These are phyloP conservation scores for Salvia rosmarinus DNA, from an alignment of 257 asterid species.

Conservation along the genomic window DNA sequence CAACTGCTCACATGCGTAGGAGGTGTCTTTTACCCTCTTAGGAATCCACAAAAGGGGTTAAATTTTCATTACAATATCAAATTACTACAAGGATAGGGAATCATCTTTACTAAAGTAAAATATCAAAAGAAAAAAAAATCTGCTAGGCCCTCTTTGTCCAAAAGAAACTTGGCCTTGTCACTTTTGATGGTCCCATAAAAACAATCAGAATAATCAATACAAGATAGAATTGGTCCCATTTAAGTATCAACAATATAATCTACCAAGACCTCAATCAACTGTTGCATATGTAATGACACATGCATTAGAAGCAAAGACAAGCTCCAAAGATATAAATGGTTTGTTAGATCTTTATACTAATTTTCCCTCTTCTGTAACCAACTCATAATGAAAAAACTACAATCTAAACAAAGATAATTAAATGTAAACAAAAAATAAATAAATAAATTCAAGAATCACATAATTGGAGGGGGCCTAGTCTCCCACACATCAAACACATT, in stretches of 20 bases:
- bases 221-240: conserved; percentile 20
- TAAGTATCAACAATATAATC: conserved; percentile 30
- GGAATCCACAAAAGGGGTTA: conserved; percentile 29
- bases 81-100: conserved; percentile 47
- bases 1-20: conserved; percentile 53
- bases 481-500: conserved; percentile 92
- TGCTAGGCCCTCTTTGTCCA: conserved; percentile 34
- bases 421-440: too few species aligned
- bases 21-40: conserved; percentile 10
- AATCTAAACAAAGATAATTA: conserved; percentile 26
- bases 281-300: conserved; percentile 19
- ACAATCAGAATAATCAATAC: conserved; percentile 24
- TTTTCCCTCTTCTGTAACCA: conserved; percentile 26
- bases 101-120: conserved; percentile 49
- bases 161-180: conserved; percentile 39
- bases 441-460: conserved; percentile 44
- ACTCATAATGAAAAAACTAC: conserved; percentile 24
- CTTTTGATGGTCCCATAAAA: conserved; percentile 43
- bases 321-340: conserved; percentile 8
- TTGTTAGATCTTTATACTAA: conserved; percentile 5
- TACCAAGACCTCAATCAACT: conserved; percentile 5
- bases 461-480: conserved; percentile 62
- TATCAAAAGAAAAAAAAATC: conserved; percentile 43
- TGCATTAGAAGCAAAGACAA: conserved; percentile 40
- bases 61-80: conserved; percentile 33